Base-by-base conservation (phyloP, 768 basidiomycete species). In the Lepiota venenata region DNA sequence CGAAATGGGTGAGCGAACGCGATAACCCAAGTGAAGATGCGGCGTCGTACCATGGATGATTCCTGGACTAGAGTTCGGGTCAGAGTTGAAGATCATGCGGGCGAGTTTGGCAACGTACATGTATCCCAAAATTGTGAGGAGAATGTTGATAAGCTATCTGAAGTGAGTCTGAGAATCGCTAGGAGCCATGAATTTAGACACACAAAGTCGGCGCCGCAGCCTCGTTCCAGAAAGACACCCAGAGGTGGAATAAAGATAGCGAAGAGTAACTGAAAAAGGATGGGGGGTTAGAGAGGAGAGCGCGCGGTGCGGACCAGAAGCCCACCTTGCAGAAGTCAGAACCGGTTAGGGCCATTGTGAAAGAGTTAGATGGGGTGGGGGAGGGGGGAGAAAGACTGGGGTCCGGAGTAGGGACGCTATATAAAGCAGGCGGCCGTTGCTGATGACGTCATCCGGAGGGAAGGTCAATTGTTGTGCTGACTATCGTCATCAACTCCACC, bases 221-320 rank as follows among this genome's bases (percentile, higher is more conserved):
- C 93, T 50, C 90, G 80, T 73, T 95, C 92, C 21, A 95, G 71
- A 73, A 93, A 93, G 21, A 96, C 93, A 52, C 87, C 92, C 2
- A 96, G 65, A 55, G 93, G 93, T 9, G 92, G 91, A 12, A 92
- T 62, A 66, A 91, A 60, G 70, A 92, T 76, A 56, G 89, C 89
- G 51, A 83, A 62, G 56, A 79, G 59, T 58, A 74, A 72, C 83
- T 87, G 43, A 20, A 49, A 51, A 15, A 32, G 58, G 21, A 50
- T 41, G 15, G 51, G 57, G 37, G 22, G 56, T 27, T 10, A 43
- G 47, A 70, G 60, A 52, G 29, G 42, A 38, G 20, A 10, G 39
- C 11, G 16, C 8, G 18, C 6, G 16, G n/a, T 37, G 40, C 12
- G 21, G 36, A 47, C 39, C 50, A 39, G 56, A 22, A 45, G 70